These are phyloP conservation scores for Metschnikowia dekortorum DNA, from an alignment of 805 yeast genomes.

Conservation along the genomic window DNA sequence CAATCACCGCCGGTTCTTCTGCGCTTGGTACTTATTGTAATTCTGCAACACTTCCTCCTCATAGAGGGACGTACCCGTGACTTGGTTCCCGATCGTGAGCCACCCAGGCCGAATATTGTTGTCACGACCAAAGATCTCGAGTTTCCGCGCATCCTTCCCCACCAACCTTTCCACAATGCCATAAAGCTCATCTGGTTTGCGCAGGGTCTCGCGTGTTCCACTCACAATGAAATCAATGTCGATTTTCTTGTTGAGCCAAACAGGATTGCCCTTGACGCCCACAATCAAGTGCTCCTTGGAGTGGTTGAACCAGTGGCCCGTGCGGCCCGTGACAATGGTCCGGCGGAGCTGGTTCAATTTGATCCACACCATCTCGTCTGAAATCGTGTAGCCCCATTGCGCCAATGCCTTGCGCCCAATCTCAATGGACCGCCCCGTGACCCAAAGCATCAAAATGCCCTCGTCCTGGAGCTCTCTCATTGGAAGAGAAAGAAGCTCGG, in stretches of 20 bases:
- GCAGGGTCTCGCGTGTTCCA: constrained; percentile 78
- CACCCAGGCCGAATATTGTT: constrained; percentile 88
- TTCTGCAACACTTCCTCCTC: constrained; percentile 53
- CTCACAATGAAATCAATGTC: constrained; percentile 80
- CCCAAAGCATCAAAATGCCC: constrained; percentile 86
- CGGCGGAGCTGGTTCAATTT: constrained; percentile 83
- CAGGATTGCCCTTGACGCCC: constrained; percentile 77
- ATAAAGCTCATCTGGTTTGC: constrained; percentile 88
- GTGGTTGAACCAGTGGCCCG: constrained; percentile 97
- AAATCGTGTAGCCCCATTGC: constrained; percentile 77
- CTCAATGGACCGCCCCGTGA: constrained; percentile 90
- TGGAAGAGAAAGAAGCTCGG: constrained; percentile 64
- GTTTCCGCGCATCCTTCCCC: constrained; percentile 69
- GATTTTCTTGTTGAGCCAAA: constrained; percentile 60
- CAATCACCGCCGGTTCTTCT: neutral
- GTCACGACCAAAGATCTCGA: constrained; percentile 86
- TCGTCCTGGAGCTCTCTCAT: constrained; percentile 71
- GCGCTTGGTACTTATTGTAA: constrained; percentile 21
- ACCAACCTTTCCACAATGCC: constrained; percentile 81
- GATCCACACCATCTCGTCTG: constrained; percentile 86
- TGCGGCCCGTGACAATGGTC: constrained; percentile 91
- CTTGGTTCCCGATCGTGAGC: constrained; percentile 82
- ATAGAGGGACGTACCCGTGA: constrained; percentile 53
- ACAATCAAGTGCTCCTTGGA: constrained; percentile 87
- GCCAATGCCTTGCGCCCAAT: constrained; percentile 71